Evolutionary conservation across 306 rosid species (phyloP), one percentile per base, ranked within the genome.

Genomic region (Malus fusca): DNA sequence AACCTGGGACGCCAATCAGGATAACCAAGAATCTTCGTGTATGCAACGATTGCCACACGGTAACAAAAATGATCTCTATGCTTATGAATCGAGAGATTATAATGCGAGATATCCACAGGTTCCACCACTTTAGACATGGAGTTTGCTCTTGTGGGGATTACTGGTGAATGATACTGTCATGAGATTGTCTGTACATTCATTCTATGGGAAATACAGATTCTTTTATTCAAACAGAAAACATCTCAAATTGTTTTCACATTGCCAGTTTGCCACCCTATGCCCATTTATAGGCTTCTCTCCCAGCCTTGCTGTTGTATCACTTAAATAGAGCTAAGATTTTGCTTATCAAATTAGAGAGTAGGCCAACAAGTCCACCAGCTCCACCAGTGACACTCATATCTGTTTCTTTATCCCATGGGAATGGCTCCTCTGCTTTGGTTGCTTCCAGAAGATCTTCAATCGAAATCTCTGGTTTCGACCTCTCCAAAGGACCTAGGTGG

Each of bases 391-490:
- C 84, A 73, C 84, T 84, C 89, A 82, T 82, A 76, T 89, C 97
- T 35, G 96, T 88, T 73, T 85, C 88, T 51, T 80, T 68, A 35
- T 83, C 83, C 98, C 97, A 94, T 14, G 86, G 81, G 85, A 88
- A 87, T 58, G 97, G 88, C 51, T 76, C 83, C 17, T n/a, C 71
- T 82, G 87, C 91, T 75, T 84, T 75, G 67, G 93, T 88, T 81
- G 95, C 95, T 66, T 89, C 85, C 52, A 86, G 81, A 68, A 90
- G 84, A 53, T 71, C 82, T 74, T 90, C 91, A 13, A 46, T 79
- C 21, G 90, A 77, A 46, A 87, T 82, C 77, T 85, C 76, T 82
- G 92, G 91, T 73, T 52, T 85, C 14, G 97, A 88, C 51, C 42
- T 87, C 62, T 81, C 69, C 82, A 93, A 31, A 76, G 93, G 89